These are phyloP conservation scores for Carpinus fangiana DNA, from an alignment of 306 rosid genomes.

Conservation along the genomic window DNA sequence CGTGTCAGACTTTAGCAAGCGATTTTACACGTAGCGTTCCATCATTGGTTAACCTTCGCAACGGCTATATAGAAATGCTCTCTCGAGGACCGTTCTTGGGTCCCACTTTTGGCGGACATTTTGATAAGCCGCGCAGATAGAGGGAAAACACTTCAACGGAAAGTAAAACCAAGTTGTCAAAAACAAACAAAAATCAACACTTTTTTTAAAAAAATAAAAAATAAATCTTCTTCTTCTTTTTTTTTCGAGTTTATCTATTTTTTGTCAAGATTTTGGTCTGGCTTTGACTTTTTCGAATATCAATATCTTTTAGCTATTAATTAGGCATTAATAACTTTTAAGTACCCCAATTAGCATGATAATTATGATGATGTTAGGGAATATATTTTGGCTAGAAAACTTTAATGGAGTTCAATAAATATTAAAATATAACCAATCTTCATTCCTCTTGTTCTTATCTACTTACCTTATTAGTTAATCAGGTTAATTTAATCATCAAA, in stretches of 20 bases:
- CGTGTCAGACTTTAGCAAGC: constrained; percentile 28
- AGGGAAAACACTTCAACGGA: constrained; percentile 16
- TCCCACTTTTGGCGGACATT: constrained; percentile 38
- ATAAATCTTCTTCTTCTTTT: background rate
- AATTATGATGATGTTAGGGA: too few species aligned
- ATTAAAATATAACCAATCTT: too few species aligned
- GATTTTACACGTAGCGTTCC: constrained; percentile 15
- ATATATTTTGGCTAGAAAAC: too few species aligned
- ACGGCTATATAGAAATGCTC: constrained; percentile 35
- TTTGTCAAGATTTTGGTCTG: too few species aligned
- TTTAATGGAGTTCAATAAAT: too few species aligned
- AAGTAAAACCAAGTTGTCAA: background rate
- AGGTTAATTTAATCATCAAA: background rate
- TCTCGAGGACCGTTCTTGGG: constrained; percentile 20
- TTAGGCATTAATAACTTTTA: too few species aligned
- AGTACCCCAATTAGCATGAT: too few species aligned
- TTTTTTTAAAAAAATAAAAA: background rate
- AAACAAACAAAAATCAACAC: too few species aligned
- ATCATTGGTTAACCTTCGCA: constrained; percentile 10
- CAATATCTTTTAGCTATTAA: too few species aligned
- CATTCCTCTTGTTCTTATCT: background rate
- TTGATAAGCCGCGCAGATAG: constrained; percentile 12
- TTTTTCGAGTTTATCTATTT: background rate
- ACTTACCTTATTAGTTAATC: background rate
- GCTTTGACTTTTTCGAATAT: too few species aligned